Base-by-base conservation (phyloP, 805 yeast genomes). In the Wickerhamiella kurtzmanii region DNA sequence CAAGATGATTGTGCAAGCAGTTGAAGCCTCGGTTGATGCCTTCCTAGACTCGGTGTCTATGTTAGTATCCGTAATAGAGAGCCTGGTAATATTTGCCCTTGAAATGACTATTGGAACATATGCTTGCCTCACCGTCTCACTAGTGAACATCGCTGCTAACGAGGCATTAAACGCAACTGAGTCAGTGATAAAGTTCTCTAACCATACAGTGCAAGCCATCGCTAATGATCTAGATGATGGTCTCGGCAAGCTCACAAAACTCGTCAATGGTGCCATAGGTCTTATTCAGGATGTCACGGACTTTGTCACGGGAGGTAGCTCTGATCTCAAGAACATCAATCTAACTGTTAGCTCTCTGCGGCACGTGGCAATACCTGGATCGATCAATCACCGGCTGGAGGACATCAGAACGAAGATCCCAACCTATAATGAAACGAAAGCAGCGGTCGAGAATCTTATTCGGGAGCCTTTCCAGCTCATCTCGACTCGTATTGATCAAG, bases 91-190 rank as follows among this genome's bases (percentile, higher is more conserved):
- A 3, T 84, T 89, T 58, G 66, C 76, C 5, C 64, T 89, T 6
- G 86, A 87, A 28, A 56, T 89, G 52, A 74, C 82, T 43, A 62
- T 87, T 2, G 97, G 96, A 0, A 92, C 97, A 0, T 85, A 84
- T 62, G 80, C 82, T 0, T 92, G 98, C 62, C 67, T 92, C 13
- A 60, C 86, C 13, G 76, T 82, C 0, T 79, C 92, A 3, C 76
- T 87, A 0, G 68, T 88, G 4, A 79, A 76, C 56, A 84, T 88
- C 2, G 73, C 83, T 0, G 80, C 79, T 1, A 77, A 76, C 53
- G 76, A 78, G 25, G 94, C 94, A 0, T 60, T 83, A 1, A 81
- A 83, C 57, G 75, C 85, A 0, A 78, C 94, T 0, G 83, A 81
- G 54, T 59, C 72, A 1, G 66, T 85, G 1, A 69, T 87, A 5